Evolutionary conservation across 163 green algal species (phyloP), one percentile per base, ranked within the genome.

Genomic region (Chloromonas sp.): DNA sequence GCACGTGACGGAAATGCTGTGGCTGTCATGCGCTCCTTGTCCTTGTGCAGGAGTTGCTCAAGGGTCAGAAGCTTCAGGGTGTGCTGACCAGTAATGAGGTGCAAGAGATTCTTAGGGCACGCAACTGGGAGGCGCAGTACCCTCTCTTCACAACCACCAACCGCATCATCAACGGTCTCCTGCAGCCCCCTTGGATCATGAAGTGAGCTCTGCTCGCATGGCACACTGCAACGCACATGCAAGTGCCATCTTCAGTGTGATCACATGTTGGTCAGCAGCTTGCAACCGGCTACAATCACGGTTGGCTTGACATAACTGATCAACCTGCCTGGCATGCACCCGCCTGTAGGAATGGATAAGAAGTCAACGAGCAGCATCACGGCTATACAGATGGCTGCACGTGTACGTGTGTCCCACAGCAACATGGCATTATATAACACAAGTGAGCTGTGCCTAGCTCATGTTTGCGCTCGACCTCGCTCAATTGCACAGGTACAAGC

Each of bases 21-120:
- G 36, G 36, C 36, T 36, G 36, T 36, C 36, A 36, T 36, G 36
- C 36, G 36, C 36, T 36, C 36, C 36, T 36, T 36, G 36, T 36
- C 36, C 66, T 5, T 11, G 5, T 62, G 82, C 71, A 85, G 14
- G 87, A 92, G 61, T 88, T 97, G 86, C 90, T 97, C 57, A 87
- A 88, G 36, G 94, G 94, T 0, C 94, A 96, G 92, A 96, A 96
- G 91, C 93, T 97, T 80, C 94, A 97, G 90, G 94, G 94, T 3
- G 92, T 94, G 86, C 92, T 97, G 81, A 97, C 94, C 8, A 90
- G 85, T 71, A 89, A 95, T 60, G 94, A 97, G 87, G 93, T 97
- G 83, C 89, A 95, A 85, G 90, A 91, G 81, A 88, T 90, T n/a
- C 70, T 91, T 58, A 60, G 85, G 74, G 36, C 70, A 0, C 83